phyloP scores from a whole-genome alignment of 257 asterid genomes.

The Nicotiana attenuata region DNA sequence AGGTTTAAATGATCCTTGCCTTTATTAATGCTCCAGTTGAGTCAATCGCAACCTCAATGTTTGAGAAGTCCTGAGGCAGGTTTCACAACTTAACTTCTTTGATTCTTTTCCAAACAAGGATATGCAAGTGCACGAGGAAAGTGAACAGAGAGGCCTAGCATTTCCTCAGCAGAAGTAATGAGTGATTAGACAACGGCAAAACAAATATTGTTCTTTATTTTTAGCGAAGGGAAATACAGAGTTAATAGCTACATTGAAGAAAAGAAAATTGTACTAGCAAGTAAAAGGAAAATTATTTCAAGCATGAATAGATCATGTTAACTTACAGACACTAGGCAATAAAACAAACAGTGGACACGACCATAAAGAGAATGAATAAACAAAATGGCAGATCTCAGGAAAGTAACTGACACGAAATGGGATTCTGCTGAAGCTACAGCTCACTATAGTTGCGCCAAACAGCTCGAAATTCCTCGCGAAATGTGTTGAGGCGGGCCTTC shows the following conservation, averaged over 20 bases:
- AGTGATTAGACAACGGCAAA: background rate
- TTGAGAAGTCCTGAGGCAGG: background rate
- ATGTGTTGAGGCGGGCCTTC: slow-evolving; percentile 94
- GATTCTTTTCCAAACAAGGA: background rate
- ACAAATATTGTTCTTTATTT: background rate
- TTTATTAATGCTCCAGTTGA: background rate
- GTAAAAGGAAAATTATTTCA: background rate
- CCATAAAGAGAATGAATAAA: background rate
- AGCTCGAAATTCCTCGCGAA: slow-evolving; percentile 94
- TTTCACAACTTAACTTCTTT: background rate
- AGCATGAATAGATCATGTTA: background rate
- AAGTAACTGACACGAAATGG: slow-evolving; percentile 25
- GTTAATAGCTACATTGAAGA: background rate
- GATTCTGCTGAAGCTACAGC: slow-evolving; percentile 38
- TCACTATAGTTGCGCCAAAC: slow-evolving; percentile 97
- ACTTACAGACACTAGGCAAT: background rate
- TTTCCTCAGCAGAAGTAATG: background rate
- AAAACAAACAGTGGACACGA: background rate
- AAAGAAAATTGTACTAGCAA: background rate
- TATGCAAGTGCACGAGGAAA: background rate
- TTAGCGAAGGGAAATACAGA: background rate
- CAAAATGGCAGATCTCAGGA: slow-evolving; percentile 6
- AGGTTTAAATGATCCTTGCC: background rate
- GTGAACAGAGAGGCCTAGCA: background rate
- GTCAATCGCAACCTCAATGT: background rate